Conservation (phyloP, 768 basidiomycete genomes). For the Trametes cubensis region DNA sequence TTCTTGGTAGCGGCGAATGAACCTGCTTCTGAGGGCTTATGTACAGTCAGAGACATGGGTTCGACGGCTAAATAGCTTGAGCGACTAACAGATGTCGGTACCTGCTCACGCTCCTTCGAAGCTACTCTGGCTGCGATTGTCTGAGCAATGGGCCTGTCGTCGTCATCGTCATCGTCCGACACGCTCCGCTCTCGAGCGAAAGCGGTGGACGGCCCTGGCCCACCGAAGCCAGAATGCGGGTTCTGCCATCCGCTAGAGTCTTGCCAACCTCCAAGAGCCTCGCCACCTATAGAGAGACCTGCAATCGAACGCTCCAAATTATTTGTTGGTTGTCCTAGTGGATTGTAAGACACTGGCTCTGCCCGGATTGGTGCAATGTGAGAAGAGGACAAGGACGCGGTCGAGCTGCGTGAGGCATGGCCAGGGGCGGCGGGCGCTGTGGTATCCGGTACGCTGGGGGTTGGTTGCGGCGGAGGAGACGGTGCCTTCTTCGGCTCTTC, state of each 20-base stretch:
- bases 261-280: constrained; percentile 56
- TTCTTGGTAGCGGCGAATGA: constrained; percentile 25
- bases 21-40: constrained; percentile 5
- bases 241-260: constrained; percentile 51
- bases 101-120: constrained; percentile 22
- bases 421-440: constrained; percentile 26
- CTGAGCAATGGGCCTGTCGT: constrained; percentile 34
- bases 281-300: constrained; percentile 52
- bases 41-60: not conserved
- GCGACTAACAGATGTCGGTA: constrained; percentile 21
- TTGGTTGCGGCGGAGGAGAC: constrained; percentile 34
- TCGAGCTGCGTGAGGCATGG: constrained; percentile 23
- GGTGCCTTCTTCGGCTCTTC: constrained; percentile 18
- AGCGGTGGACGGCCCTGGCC: constrained; percentile 34
- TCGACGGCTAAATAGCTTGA: not conserved
- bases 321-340: constrained; percentile 34
- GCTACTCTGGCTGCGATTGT: constrained; percentile 28
- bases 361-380: constrained; percentile 14
- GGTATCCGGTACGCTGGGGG: constrained; percentile 41
- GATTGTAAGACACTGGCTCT: constrained; percentile 29
- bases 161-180: constrained; percentile 40
- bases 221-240: constrained; percentile 28
- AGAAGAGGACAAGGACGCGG: constrained; percentile 25
- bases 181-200: constrained; percentile 20
- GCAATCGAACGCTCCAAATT: constrained; percentile 41